Conservation (phyloP, 345 rosid species). For the Arabis alpina region DNA sequence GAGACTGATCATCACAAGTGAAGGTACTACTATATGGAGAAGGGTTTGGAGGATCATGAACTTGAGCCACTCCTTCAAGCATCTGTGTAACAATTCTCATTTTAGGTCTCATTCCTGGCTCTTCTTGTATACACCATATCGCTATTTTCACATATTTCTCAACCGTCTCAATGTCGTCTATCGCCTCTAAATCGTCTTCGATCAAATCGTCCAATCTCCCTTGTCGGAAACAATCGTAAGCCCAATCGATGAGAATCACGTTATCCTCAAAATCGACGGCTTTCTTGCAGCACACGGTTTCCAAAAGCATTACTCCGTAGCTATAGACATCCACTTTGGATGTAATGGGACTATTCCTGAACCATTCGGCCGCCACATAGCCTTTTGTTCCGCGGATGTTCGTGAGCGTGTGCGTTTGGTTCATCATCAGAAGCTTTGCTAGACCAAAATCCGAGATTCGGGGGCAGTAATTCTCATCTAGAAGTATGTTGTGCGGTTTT, state of each 20-base stretch:
- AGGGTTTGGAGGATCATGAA: conserved; percentile 42
- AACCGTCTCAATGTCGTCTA: conserved; percentile 43
- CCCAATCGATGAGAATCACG: conserved; percentile 49
- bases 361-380: conserved; percentile 57
- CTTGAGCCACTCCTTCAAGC: conserved; percentile 49
- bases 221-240: conserved; percentile 48
- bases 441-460: conserved; percentile 53
- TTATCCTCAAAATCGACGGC: conserved; percentile 34
- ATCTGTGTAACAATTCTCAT: conserved; percentile 52
- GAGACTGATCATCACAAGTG: conserved; percentile 2
- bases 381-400: conserved; percentile 53
- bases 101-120: conserved; percentile 50
- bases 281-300: conserved; percentile 44
- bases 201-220: conserved; percentile 40
- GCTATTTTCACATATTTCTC: conserved; percentile 53
- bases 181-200: conserved; percentile 49
- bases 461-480: conserved; percentile 41
- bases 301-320: conserved; percentile 45
- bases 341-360: conserved; percentile 44
- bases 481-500: conserved; percentile 56
- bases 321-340: conserved; percentile 47
- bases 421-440: conserved; percentile 50
- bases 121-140: conserved; percentile 68
- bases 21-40: conserved; percentile 10
- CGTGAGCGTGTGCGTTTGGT: conserved; percentile 47